Evolutionary conservation across 179 eudicot species (phyloP), one percentile per base, ranked within the genome.

Genomic region (Drosera spatulata): DNA sequence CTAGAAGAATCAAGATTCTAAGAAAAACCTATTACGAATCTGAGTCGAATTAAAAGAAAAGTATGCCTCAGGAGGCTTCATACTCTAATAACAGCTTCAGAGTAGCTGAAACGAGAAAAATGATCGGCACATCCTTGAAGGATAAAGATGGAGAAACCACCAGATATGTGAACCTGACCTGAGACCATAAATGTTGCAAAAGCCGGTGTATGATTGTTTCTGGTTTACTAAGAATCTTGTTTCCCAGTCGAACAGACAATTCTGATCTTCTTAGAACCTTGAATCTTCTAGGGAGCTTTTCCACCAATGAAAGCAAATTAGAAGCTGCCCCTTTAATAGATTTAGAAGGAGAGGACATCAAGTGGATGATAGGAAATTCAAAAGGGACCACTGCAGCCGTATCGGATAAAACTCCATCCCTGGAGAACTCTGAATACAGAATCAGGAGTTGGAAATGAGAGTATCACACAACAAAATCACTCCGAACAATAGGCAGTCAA

Each of bases 271-370:
- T 66, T 48, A 73, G 45, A 63, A 58, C 44, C 70, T 63, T 62
- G 50, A 69, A 45, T 44, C 50, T 75, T 49, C 61, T 59, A 59
- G 75, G 70, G 59, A 69, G 77, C 73, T 75, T 85, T 70, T 80
- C 82, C 79, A 85, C 68, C 56, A 75, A 51, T 45, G 71, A 66
- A 61, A 93, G 84, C 69, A 89, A 62, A 66, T 75, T 74, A 44
- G 78, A 68, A 52, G 88, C 94, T 3, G 83, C 89, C 75, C 75
- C 76, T 76, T 89, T 93, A 50, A 93, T 71, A 56, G 75, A 60
- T 58, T 62, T 80, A 59, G 94, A 89, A 68, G 97, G 93, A 58
- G 93, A 93, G 8, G 99, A 82, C 66, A 83, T 74, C 73, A 93
- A 83, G 60, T 77, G 77, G 74, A 93, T 79, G 66, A 76, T 66